Conservation (phyloP, 1,139 yeast species). For the Blastobotrys ciferrii region DNA sequence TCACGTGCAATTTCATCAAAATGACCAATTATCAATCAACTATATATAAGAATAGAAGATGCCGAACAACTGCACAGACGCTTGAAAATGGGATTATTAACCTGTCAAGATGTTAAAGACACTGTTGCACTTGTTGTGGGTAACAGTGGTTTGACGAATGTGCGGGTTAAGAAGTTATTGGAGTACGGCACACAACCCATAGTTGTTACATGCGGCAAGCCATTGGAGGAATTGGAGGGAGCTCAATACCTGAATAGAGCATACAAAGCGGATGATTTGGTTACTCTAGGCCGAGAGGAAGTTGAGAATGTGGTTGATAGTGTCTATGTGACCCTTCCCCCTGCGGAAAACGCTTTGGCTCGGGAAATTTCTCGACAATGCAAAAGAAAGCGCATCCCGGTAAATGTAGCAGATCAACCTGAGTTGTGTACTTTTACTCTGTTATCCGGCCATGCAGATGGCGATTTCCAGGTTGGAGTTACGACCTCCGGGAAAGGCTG, state of each 20-base stretch:
- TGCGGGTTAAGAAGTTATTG: slow-evolving; percentile 50
- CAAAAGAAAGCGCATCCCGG: slow-evolving; percentile 64
- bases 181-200: slow-evolving; percentile 61
- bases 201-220: slow-evolving; percentile 36
- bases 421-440: slow-evolving; percentile 73
- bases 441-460: slow-evolving; percentile 67
- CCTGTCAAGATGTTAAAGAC: slow-evolving; percentile 50
- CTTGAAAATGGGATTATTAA: slow-evolving; percentile 40
- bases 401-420: slow-evolving; percentile 74
- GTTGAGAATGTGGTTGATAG: slow-evolving; percentile 68
- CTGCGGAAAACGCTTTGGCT: slow-evolving; percentile 35
- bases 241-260: slow-evolving; percentile 32
- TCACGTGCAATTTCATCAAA: slow-evolving; percentile 10
- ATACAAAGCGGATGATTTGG: slow-evolving; percentile 47
- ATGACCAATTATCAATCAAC: slow-evolving; percentile 1
- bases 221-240: slow-evolving; percentile 3
- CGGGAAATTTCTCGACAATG: slow-evolving; percentile 50
- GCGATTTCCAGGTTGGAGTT: slow-evolving; percentile 78
- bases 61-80: not conserved
- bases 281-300: slow-evolving; percentile 58
- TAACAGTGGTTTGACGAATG: slow-evolving; percentile 48
- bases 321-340: slow-evolving; percentile 60
- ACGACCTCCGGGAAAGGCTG: slow-evolving; percentile 92
- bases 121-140: slow-evolving; percentile 68
- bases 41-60: not conserved